phyloP scores from a whole-genome alignment of 805 yeast genomes.

The Candida mattraensis region DNA sequence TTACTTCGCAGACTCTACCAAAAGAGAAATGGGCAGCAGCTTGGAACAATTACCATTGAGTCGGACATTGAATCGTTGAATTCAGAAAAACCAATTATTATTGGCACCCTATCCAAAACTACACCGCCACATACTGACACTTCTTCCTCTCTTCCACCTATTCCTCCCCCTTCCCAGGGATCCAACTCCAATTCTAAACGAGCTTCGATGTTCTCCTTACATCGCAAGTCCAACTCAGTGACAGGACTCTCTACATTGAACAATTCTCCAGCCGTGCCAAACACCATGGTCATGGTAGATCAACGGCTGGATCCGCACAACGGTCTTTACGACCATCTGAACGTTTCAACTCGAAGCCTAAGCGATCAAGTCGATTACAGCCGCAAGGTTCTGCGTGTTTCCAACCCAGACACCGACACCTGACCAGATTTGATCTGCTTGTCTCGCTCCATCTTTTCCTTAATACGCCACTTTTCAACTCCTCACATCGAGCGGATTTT shows the following conservation, averaged over 20 bases:
- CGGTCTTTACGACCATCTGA: slow-evolving; percentile 48
- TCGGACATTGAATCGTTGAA: slow-evolving; percentile 24
- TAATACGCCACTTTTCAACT: too few relatives aligned
- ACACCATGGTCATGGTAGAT: slow-evolving; percentile 42
- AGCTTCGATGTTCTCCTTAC: slow-evolving; percentile 8
- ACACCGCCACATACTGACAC: slow-evolving; percentile 3
- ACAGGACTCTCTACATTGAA: slow-evolving; percentile 5
- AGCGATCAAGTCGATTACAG: slow-evolving; percentile 60
- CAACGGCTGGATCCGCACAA: slow-evolving; percentile 60
- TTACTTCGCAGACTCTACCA: slow-evolving; percentile 25
- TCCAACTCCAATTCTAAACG: too few relatives aligned
- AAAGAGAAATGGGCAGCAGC: slow-evolving; percentile 3
- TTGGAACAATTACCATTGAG: slow-evolving; percentile 14
- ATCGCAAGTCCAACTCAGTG: slow-evolving; percentile 9
- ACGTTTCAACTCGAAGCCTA: slow-evolving; percentile 44
- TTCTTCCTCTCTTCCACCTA: slow-evolving; percentile 1
- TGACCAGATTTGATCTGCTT: not conserved
- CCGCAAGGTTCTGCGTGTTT: slow-evolving; percentile 53
- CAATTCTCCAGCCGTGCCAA: slow-evolving; percentile 4
- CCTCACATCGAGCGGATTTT: too few relatives aligned
- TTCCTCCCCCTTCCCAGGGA: too few relatives aligned
- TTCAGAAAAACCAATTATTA: slow-evolving; percentile 21
- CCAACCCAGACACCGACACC: slow-evolving; percentile 37
- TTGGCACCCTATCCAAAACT: slow-evolving; percentile 9
- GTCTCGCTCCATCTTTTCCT: too few relatives aligned